Percentiles rank a stretch among this genome's conserved stretches.
Evolutionary conservation across 2,329 filamentous ascomycete genomes (phyloP).

Genomic region (Aureobasidium lini): DNA sequence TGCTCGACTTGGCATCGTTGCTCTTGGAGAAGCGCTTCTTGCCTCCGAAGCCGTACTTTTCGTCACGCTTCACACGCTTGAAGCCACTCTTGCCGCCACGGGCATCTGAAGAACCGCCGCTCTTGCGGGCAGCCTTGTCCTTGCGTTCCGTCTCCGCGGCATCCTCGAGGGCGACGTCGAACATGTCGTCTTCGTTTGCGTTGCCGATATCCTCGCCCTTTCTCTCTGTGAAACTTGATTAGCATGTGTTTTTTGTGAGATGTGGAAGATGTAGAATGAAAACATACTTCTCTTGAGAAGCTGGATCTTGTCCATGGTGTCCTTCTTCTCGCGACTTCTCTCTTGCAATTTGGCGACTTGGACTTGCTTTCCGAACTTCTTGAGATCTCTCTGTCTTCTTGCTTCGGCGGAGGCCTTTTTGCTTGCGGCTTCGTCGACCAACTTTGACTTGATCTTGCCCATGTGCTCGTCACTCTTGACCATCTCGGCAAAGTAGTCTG

Average conservation of each 20-base stretch:
- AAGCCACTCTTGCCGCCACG: conserved; percentile 37
- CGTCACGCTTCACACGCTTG: conserved; percentile 89
- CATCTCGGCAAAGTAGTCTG: conserved; percentile 98
- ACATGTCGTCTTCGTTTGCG: conserved; percentile 73
- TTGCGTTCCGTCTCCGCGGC: conserved; percentile 46
- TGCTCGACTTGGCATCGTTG: conserved; percentile 74
- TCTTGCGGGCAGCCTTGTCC: conserved; percentile 33
- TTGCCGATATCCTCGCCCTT: conserved; percentile 62
- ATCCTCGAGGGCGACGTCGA: conserved; percentile 80
- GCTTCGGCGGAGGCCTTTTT: conserved; percentile 93
- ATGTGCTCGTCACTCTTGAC: conserved; percentile 98
- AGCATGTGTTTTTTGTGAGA: conserved; percentile 19
- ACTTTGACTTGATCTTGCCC: conserved; percentile 89
- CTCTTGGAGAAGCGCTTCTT: conserved; percentile 92
- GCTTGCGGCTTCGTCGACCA: conserved; percentile 81
- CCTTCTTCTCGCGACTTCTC: conserved; percentile 82
- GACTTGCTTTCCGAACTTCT: conserved; percentile 99
- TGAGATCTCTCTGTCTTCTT: conserved; percentile 83
- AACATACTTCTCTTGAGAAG: conserved; percentile 85
- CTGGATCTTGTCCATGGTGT: conserved; percentile 93
- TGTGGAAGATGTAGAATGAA: background rate
- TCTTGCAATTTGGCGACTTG: conserved; percentile 95
- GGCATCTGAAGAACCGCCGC: conserved; percentile 28
- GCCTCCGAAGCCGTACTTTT: conserved; percentile 90
- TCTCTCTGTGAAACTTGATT: conserved; percentile 55